These are phyloP conservation scores for Cladosporium sp. DNA, from an alignment of 2,329 filamentous ascomycete species.

Conservation along the genomic window DNA sequence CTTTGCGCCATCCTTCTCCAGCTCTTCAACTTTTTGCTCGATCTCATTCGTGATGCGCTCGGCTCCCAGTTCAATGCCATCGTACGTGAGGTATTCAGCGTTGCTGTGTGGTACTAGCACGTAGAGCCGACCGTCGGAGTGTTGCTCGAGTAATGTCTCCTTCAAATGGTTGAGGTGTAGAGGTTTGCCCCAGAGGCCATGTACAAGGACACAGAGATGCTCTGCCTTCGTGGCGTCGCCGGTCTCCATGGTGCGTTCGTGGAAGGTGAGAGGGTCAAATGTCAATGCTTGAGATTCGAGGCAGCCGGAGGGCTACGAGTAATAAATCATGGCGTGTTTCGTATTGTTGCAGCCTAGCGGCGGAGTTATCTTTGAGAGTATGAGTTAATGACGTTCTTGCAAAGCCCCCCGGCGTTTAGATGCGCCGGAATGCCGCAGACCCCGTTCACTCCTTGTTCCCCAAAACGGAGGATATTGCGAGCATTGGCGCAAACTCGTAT, in stretches of 20 bases:
- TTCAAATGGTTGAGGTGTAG: slow-evolving; percentile 65
- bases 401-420: too few species aligned
- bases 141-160: slow-evolving; percentile 56
- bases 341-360: neutral
- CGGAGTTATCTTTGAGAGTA: too few species aligned
- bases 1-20: slow-evolving; percentile 58
- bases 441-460: too few species aligned
- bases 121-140: slow-evolving; percentile 60
- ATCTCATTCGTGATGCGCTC: slow-evolving; percentile 62
- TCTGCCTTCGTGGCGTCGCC: slow-evolving; percentile 27
- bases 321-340: too few species aligned
- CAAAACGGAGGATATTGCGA: too few species aligned
- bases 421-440: too few species aligned
- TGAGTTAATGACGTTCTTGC: too few species aligned
- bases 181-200: slow-evolving; percentile 77
- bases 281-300: neutral
- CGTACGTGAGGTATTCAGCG: slow-evolving; percentile 63
- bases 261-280: neutral
- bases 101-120: slow-evolving; percentile 70
- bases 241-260: slow-evolving; percentile 6
- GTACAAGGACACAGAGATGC: slow-evolving; percentile 72
- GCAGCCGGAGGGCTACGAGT: too few species aligned
- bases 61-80: slow-evolving; percentile 64
- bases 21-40: slow-evolving; percentile 51
- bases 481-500: too few species aligned